Evolutionary conservation across 768 basidiomycete species (phyloP), one percentile per base, ranked within the genome.

Genomic region (Mycena metata): DNA sequence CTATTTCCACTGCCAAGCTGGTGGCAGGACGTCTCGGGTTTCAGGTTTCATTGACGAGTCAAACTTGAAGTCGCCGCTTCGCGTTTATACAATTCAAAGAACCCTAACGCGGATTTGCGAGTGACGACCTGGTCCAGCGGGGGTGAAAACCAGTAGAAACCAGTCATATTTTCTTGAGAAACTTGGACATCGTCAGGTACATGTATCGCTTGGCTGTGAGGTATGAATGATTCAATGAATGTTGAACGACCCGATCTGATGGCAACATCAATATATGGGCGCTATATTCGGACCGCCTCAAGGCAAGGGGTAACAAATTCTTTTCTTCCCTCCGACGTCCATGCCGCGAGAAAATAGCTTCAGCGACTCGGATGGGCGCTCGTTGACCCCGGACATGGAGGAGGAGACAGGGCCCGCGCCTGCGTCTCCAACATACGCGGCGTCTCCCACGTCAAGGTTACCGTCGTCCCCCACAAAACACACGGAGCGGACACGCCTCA

Each of bases 301-400:
- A 64, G 55, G 47, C 59, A 46, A 46, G 51, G 59, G 51, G 50
- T 17, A 12, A 11, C 19, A n/a, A n/a, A n/a, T 36, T 23, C 46
- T 36, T 50, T 50, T 45, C 30, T 26, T 30, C 49, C 16, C 56
- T 3, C 6, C 43, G 30, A 24, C 43, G 47, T 19, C 66, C 62
- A 90, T 91, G 90, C 87, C 90, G 51, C 84, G 89, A 62, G 88
- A 89, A 74, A 90, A 91, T 79, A 90, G 89, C 77, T 85, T 90
- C 79, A 84, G 82, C 70, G 90, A 91, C 76, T 88, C 88, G 41
- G 89, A 89, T 35, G 88, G 88, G 24, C 84, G 89, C 30, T 91
- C 90, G 11, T 79, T 91, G 59, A 90, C 90, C 6, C 88, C 90
- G n/a, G 89, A 91, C 76, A 76, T 85, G 21, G 86, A 86, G 55